phyloP scores from a whole-genome alignment of 257 asterid species.

The Fraxinus anomala region DNA sequence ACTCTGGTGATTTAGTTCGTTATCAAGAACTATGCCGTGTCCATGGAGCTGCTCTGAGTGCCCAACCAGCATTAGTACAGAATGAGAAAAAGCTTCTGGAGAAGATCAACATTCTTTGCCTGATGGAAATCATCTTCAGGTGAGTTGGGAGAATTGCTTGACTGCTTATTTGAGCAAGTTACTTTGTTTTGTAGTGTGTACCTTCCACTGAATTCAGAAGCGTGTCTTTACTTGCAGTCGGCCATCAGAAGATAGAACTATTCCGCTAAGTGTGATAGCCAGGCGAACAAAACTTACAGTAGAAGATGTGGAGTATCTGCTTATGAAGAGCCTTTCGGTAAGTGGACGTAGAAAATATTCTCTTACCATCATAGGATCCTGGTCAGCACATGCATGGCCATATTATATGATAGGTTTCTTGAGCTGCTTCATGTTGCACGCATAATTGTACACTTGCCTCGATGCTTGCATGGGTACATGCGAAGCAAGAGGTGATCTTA shows the following conservation, averaged over 20 bases:
- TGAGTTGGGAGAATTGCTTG: slow-evolving; percentile 15
- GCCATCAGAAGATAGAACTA: slow-evolving; percentile 88
- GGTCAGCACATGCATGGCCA: background rate
- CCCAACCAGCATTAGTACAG: slow-evolving; percentile 89
- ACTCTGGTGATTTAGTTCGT: slow-evolving; percentile 78
- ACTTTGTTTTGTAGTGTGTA: slow-evolving; percentile 1
- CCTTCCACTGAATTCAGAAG: slow-evolving; percentile 15
- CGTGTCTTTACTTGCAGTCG: slow-evolving; percentile 60
- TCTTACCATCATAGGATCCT: background rate
- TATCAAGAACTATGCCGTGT: slow-evolving; percentile 83
- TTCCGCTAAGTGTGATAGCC: slow-evolving; percentile 74
- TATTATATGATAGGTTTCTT: background rate
- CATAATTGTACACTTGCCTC: background rate
- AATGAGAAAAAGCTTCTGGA: slow-evolving; percentile 91
- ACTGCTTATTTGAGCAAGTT: slow-evolving; percentile 9
- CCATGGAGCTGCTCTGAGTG: slow-evolving; percentile 75
- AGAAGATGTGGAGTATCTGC: slow-evolving; percentile 91
- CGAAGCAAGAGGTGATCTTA: no score
- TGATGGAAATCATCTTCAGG: slow-evolving; percentile 98
- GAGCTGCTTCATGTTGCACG: background rate
- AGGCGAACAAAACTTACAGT: slow-evolving; percentile 79
- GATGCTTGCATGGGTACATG: background rate
- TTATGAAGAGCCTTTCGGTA: slow-evolving; percentile 98
- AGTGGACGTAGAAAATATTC: slow-evolving; percentile 33
- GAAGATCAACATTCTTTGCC: slow-evolving; percentile 92